Conservation (phyloP, 345 rosid species). For the Sisymbrium irio region DNA sequence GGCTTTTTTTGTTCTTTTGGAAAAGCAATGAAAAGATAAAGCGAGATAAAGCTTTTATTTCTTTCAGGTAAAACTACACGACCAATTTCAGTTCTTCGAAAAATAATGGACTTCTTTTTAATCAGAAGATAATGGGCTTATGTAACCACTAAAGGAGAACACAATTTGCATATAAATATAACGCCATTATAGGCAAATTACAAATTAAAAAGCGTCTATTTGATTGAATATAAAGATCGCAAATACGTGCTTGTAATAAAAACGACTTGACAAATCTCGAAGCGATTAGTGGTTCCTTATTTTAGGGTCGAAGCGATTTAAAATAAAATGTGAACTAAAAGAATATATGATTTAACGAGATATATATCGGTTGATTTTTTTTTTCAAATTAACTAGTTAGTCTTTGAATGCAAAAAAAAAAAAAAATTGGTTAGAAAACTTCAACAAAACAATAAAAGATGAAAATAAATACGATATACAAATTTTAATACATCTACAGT, state of each 20-base stretch:
- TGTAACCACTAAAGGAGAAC: not conserved
- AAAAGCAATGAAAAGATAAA: conserved; percentile 28
- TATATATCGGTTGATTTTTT: too few species aligned
- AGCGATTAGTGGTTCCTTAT: not conserved
- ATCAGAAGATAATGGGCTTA: not conserved
- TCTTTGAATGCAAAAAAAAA: too few species aligned
- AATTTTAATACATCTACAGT: too few species aligned
- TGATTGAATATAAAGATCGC: not conserved
- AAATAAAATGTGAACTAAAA: too few species aligned
- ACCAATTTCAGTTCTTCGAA: not conserved
- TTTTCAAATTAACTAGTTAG: too few species aligned
- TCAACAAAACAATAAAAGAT: too few species aligned
- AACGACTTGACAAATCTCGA: not conserved
- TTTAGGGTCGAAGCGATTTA: not conserved
- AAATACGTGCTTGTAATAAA: not conserved
- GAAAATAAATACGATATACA: too few species aligned
- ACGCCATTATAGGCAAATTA: not conserved
- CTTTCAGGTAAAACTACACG: not conserved
- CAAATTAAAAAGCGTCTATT: not conserved
- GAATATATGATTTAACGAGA: not conserved
- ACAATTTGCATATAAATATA: not conserved
- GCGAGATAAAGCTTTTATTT: conserved; percentile 25
- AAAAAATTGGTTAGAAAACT: not conserved
- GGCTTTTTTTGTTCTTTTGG: conserved; percentile 16
- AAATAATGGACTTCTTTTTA: not conserved